Evolutionary conservation across 1,284 basidiomycete species (phyloP), one percentile per base, ranked within the genome.

Genomic region (Cryptococcus neoformans): DNA sequence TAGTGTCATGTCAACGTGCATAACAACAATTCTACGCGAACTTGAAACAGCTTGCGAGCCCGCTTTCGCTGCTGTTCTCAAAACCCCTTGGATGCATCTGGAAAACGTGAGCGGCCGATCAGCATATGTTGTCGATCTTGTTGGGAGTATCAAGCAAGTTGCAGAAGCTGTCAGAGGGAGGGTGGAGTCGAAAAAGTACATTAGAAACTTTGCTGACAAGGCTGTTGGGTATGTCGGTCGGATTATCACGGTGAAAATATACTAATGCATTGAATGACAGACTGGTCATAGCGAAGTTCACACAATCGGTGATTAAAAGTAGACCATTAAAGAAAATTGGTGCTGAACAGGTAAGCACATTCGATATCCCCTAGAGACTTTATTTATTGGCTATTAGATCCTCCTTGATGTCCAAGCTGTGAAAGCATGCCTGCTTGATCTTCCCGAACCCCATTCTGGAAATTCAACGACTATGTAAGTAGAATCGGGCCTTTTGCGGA

Each of bases 171-270:
- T 77, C 4, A 60, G 75, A 36, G 66, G 64, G 34, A 61, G 87
- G 10, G 81, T 96, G 5, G 92, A 97, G 73, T 89, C 91, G 69
- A 95, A 95, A 81, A 94, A 91, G 73, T 97, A 93, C 76, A 74
- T 91, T 38, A 82, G 90, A 56, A 97, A 93, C 75, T 87, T 93
- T 72, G 85, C 92, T 53, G 94, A 97, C 73, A 96, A 95, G 74
- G 87, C 88, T 6, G 87, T 88, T 52, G 89, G 87, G 92, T 93
- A 59, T 57, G 70, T 67, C 4, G 3, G 28, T 28, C 28, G 28
- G 28, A 12, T n/a, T 10, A 75, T 59, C 28, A 8, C 12, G 47
- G 47, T 8, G 36, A 35, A 14, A 47, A 21, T 8, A 14, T 6
- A 12, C 34, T 46, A 39, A 54, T 51, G 55, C 51, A 55, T 44